Conservation (phyloP, 768 basidiomycete genomes). For the Myochromella boudieri region DNA sequence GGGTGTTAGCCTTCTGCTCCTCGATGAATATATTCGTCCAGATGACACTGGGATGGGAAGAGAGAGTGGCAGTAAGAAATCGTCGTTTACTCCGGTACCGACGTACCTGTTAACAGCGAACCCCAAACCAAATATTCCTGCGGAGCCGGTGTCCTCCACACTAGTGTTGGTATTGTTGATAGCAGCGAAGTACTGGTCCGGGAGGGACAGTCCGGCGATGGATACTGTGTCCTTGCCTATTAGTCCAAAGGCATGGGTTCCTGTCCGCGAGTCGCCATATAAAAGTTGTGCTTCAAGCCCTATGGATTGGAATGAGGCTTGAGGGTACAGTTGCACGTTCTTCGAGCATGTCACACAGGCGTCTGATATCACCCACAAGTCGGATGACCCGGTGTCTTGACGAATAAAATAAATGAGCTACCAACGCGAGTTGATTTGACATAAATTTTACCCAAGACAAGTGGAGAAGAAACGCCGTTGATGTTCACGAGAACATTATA, state of each 20-base stretch:
- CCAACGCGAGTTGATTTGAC: background rate
- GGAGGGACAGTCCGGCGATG: slow-evolving; percentile 50
- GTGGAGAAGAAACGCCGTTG: slow-evolving; percentile 49
- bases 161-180: slow-evolving; percentile 71
- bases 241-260: slow-evolving; percentile 64
- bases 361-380: slow-evolving; percentile 71
- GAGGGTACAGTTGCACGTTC: slow-evolving; percentile 48
- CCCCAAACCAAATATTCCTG: slow-evolving; percentile 74
- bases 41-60: slow-evolving; percentile 35
- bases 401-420: background rate
- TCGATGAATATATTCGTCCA: slow-evolving; percentile 39
- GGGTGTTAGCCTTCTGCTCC: slow-evolving; percentile 11
- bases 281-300: slow-evolving; percentile 47
- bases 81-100: no score
- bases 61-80: background rate
- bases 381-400: slow-evolving; percentile 75
- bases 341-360: slow-evolving; percentile 43
- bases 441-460: slow-evolving; percentile 55
- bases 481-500: slow-evolving; percentile 64
- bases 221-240: slow-evolving; percentile 60
- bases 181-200: slow-evolving; percentile 61
- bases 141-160: slow-evolving; percentile 51
- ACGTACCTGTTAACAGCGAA: slow-evolving; percentile 72
- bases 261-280: slow-evolving; percentile 74
- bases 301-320: slow-evolving; percentile 45